A percentile compares a stretch with the other conserved stretches of the same genome.
These are phyloP conservation scores for Alternaria sp. DNA, from an alignment of 2,329 filamentous ascomycete species.

Conservation along the genomic window DNA sequence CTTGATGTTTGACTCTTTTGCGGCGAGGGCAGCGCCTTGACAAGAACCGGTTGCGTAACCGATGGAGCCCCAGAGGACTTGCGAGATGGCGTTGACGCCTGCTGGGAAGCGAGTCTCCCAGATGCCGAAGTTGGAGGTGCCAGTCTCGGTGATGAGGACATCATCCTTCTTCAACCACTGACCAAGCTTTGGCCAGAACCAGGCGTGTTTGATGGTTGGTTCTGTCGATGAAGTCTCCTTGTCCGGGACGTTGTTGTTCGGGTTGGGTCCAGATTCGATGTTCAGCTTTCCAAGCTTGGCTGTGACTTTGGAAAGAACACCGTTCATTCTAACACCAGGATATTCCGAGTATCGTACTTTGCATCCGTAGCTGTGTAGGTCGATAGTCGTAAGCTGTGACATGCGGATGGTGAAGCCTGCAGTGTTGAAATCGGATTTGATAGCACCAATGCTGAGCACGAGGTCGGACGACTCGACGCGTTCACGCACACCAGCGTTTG, in stretches of 20 bases:
- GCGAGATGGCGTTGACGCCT: constrained; percentile 79
- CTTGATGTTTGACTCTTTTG: constrained; percentile 66
- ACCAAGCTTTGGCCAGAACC: constrained; percentile 79
- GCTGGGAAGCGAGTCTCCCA: constrained; percentile 82
- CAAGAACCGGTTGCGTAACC: constrained; percentile 69
- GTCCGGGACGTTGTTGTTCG: constrained; percentile 59
- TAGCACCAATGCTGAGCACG: constrained; percentile 71
- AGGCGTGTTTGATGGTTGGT: constrained; percentile 69
- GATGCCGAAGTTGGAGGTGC: constrained; percentile 86
- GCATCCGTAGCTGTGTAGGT: constrained; percentile 77
- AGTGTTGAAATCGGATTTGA: constrained; percentile 82
- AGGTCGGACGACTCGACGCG: constrained; percentile 73
- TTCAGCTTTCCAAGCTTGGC: constrained; percentile 64
- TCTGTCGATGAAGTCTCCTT: constrained; percentile 39
- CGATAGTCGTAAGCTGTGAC: constrained; percentile 77
- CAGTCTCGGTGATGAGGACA: constrained; percentile 84
- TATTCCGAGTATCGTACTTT: constrained; percentile 81
- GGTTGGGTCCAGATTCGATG: constrained; percentile 59
- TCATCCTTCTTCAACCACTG: constrained; percentile 75
- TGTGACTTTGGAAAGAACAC: constrained; percentile 75
- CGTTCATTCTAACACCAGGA: constrained; percentile 77
- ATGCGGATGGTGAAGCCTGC: constrained; percentile 82
- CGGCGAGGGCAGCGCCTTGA: constrained; percentile 75
- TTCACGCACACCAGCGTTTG: constrained; percentile 67
- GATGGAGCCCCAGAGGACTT: constrained; percentile 75